Evolutionary conservation across 768 basidiomycete genomes (phyloP).

Genomic region (Lentinula guzmanii): DNA sequence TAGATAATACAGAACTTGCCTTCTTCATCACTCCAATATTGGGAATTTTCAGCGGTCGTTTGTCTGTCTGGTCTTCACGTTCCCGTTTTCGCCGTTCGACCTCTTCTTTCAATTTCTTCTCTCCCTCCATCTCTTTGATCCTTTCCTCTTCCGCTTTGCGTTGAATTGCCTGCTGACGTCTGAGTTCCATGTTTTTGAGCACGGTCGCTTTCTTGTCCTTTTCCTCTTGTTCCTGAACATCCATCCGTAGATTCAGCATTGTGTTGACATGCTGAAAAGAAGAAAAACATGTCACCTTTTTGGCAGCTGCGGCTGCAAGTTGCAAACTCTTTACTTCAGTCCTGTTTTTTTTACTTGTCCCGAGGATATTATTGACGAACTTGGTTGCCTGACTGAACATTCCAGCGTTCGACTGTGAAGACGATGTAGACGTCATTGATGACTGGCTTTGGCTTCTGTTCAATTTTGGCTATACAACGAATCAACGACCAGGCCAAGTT

Average conservation of each 20-base stretch:
- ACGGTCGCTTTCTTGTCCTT: conserved; percentile 71
- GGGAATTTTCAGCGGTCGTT: conserved; percentile 49
- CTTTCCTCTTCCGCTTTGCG: conserved; percentile 80
- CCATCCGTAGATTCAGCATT: neutral
- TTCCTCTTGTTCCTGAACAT: conserved; percentile 79
- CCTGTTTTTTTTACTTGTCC: conserved; percentile 65
- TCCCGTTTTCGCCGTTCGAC: conserved; percentile 76
- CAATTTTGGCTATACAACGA: conserved; percentile 16
- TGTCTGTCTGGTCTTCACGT: conserved; percentile 71
- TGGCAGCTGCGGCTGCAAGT: conserved; percentile 76
- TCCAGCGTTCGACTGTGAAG: conserved; percentile 47
- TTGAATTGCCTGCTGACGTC: conserved; percentile 65
- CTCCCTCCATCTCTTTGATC: conserved; percentile 54
- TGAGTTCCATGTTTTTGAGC: conserved; percentile 76
- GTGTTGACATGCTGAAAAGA: conserved; percentile 1
- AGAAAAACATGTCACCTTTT: conserved; percentile 55
- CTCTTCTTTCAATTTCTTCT: conserved; percentile 68
- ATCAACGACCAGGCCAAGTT: conserved; percentile 4
- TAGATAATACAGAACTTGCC: conserved; percentile 22
- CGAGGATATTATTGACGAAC: conserved; percentile 59
- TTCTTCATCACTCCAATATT: conserved; percentile 39
- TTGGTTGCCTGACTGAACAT: conserved; percentile 70
- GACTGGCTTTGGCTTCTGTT: conserved; percentile 47
- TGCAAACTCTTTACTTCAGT: conserved; percentile 79
- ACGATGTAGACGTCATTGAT: conserved; percentile 46